Conservation (phyloP, 768 basidiomycete species). For the Boletus subparvulus region DNA sequence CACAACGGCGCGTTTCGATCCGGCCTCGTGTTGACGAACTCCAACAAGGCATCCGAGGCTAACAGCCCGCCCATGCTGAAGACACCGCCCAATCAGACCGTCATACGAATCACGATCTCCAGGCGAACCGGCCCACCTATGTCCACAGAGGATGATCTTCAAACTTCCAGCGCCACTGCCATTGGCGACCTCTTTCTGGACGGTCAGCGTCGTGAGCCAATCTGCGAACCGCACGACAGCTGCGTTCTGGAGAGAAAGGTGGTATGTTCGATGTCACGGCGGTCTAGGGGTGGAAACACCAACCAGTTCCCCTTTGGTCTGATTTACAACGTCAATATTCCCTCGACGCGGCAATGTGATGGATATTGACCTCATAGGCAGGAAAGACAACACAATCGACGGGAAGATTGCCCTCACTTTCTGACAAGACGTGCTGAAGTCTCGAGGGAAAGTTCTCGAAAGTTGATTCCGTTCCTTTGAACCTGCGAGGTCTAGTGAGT, state of each 20-base stretch:
- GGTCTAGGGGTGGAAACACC: constrained; percentile 25
- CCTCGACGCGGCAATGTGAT: constrained; percentile 1
- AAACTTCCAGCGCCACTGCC: constrained; percentile 73
- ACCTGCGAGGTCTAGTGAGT: constrained; percentile 32
- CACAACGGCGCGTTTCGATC: constrained; percentile 70
- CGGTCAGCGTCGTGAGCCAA: constrained; percentile 87
- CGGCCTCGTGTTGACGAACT: constrained; percentile 66
- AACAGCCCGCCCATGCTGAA: constrained; percentile 90
- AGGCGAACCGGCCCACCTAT: constrained; percentile 53
- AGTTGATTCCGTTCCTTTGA: constrained; percentile 65
- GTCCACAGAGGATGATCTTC: constrained; percentile 85
- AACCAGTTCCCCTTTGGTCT: constrained; percentile 92
- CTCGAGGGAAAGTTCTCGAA: constrained; percentile 79
- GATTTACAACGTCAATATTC: constrained; percentile 14
- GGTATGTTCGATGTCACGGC: background rate
- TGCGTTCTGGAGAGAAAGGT: constrained; percentile 50
- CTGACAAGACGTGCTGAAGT: constrained; percentile 71
- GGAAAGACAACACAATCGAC: constrained; percentile 86
- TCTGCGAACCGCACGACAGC: constrained; percentile 86
- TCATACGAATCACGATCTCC: background rate
- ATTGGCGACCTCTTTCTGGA: constrained; percentile 77
- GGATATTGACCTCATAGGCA: constrained; percentile 68
- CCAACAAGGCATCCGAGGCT: constrained; percentile 78
- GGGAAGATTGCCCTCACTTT: constrained; percentile 52
- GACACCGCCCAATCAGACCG: background rate